Conservation (phyloP, 371 early-diverging fungal genomes). For the Mucor ambiguus region DNA sequence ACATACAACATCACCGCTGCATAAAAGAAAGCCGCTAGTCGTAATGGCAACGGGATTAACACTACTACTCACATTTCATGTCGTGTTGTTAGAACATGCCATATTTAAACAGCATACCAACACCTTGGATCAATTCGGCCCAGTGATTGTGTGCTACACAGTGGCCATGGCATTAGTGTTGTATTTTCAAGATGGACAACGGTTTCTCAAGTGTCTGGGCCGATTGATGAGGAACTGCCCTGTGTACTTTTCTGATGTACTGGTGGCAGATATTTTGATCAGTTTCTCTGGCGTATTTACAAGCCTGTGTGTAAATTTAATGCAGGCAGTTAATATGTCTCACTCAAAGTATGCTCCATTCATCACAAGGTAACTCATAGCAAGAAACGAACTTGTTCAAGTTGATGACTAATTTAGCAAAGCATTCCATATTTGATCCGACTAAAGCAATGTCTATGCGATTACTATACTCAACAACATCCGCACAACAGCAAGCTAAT, state of each 20-base stretch:
- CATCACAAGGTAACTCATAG: slow-evolving; percentile 49
- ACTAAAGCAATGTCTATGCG: slow-evolving; percentile 79
- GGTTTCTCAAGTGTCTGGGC: slow-evolving; percentile 1
- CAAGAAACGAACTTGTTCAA: background rate
- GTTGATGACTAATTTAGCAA: background rate
- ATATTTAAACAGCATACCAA: background rate
- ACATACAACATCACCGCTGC: background rate
- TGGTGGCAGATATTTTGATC: slow-evolving; percentile 90
- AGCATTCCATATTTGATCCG: slow-evolving; percentile 85
- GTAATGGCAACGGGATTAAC: background rate
- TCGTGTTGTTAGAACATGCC: background rate
- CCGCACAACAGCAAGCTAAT: slow-evolving; percentile 2
- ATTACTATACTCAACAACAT: slow-evolving; percentile 53
- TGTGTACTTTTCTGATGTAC: slow-evolving; percentile 78
- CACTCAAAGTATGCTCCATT: slow-evolving; percentile 52
- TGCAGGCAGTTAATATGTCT: slow-evolving; percentile 16
- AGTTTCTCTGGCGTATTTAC: slow-evolving; percentile 85
- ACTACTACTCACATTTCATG: background rate
- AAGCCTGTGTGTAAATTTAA: slow-evolving; percentile 61
- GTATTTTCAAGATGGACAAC: background rate
- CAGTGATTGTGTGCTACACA: background rate
- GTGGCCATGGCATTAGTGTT: background rate
- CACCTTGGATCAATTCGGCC: background rate
- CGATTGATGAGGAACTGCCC: slow-evolving; percentile 10
- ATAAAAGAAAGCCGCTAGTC: background rate